phyloP scores from a whole-genome alignment of 805 yeast genomes.

The Wickerhamomyces mucosus region DNA sequence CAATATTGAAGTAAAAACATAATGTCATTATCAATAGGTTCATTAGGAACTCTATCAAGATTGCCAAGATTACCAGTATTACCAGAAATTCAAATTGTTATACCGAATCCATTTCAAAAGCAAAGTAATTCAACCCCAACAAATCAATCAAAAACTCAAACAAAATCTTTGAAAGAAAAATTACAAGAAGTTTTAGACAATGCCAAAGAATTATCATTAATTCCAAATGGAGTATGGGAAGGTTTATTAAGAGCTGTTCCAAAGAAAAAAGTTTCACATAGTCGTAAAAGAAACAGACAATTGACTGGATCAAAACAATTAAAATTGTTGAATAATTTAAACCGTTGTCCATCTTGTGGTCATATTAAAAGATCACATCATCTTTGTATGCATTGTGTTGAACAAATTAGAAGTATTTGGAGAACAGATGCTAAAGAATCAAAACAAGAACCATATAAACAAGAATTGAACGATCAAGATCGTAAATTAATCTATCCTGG shows the following conservation, averaged over 20 bases:
- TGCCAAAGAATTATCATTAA: conserved; percentile 33
- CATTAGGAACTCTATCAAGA: conserved; percentile 11
- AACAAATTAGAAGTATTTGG: conserved; percentile 71
- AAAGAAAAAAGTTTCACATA: conserved; percentile 84
- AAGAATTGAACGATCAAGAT: conserved; percentile 43
- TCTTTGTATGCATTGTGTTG: conserved; percentile 87
- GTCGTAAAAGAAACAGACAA: conserved; percentile 74
- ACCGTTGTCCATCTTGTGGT: conserved; percentile 94
- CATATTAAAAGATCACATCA: conserved; percentile 83
- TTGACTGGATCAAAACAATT: conserved; percentile 77
- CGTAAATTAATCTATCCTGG: conserved; percentile 67
- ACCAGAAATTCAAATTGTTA: conserved; percentile 16
- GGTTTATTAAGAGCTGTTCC: conserved; percentile 88
- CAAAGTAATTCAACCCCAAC: conserved; percentile 3
- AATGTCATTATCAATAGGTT: neutral
- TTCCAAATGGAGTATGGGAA: conserved; percentile 18
- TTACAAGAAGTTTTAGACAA: conserved; percentile 24
- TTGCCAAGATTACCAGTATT: conserved; percentile 14
- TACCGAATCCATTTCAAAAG: conserved; percentile 15
- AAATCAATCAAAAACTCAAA: conserved; percentile 7
- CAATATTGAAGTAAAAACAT: too few relatives aligned
- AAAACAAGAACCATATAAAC: conserved; percentile 20
- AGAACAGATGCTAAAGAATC: conserved; percentile 29
- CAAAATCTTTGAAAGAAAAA: conserved; percentile 24
- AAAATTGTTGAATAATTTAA: conserved; percentile 64